Evolutionary conservation across 352 stramenopile species (phyloP).

Genomic region (Peronospora tabacina): DNA sequence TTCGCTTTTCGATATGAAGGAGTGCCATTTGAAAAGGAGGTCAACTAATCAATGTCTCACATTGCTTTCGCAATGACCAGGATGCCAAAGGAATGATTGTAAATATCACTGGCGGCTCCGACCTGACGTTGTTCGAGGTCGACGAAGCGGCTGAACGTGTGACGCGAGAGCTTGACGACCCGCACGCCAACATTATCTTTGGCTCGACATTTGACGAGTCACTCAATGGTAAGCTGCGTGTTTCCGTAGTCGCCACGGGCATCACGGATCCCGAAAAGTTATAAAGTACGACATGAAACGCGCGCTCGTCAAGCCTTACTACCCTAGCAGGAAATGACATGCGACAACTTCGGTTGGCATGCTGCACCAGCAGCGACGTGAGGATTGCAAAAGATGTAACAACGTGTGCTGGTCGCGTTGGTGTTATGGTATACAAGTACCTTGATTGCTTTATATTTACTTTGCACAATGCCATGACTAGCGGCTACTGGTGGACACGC

Average conservation of each 20-base stretch:
- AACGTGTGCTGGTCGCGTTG: slow-evolving; percentile 16
- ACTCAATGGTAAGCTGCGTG: slow-evolving; percentile 70
- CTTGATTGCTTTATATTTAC: slow-evolving; percentile 36
- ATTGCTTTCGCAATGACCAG: slow-evolving; percentile 17
- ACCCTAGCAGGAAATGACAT: slow-evolving; percentile 6
- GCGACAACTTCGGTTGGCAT: slow-evolving; percentile 4
- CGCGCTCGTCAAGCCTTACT: slow-evolving; percentile 1
- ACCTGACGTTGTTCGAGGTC: slow-evolving; percentile 91
- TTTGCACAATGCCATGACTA: slow-evolving; percentile 29
- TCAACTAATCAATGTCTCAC: not conserved
- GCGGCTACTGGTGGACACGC: slow-evolving; percentile 22
- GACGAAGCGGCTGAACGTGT: slow-evolving; percentile 83
- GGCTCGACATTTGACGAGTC: slow-evolving; percentile 81
- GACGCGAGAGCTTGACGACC: slow-evolving; percentile 82
- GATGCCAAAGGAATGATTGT: slow-evolving; percentile 91
- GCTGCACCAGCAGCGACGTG: slow-evolving; percentile 2
- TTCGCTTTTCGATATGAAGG: not conserved
- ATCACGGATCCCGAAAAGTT: slow-evolving; percentile 79
- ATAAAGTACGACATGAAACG: slow-evolving; percentile 27
- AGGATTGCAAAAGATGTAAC: slow-evolving; percentile 1
- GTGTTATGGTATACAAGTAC: slow-evolving; percentile 14
- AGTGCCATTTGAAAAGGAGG: not conserved
- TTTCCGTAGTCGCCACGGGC: slow-evolving; percentile 82
- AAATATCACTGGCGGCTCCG: slow-evolving; percentile 91
- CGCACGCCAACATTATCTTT: slow-evolving; percentile 86